phyloP scores from a whole-genome alignment of 306 rosid species.

The Phaseolus lunatus region DNA sequence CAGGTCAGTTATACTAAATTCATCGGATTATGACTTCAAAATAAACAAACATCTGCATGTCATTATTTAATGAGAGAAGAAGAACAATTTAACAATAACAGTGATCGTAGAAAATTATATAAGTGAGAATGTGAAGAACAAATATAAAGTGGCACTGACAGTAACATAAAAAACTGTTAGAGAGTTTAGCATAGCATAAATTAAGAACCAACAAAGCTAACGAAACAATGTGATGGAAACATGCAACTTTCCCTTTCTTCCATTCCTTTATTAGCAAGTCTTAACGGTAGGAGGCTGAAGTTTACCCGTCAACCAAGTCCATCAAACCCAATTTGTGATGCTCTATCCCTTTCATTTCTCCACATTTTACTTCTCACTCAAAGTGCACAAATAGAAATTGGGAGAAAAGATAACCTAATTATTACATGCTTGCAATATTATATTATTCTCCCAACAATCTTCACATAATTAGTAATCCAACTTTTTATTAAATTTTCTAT shows the following conservation, averaged over 20 bases:
- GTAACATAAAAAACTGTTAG: slow-evolving; percentile 59
- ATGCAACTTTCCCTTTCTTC: slow-evolving; percentile 38
- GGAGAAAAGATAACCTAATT: too few relatives aligned
- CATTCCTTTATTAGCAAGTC: slow-evolving; percentile 65
- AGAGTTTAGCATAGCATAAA: background rate
- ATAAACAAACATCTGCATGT: too few relatives aligned
- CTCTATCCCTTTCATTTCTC: slow-evolving; percentile 46
- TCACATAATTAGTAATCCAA: too few relatives aligned
- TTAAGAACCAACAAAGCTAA: slow-evolving; percentile 58
- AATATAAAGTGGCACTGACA: background rate
- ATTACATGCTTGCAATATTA: too few relatives aligned
- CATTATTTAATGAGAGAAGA: too few relatives aligned
- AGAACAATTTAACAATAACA: background rate
- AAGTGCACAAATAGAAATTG: background rate
- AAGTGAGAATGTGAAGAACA: background rate
- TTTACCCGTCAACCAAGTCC: slow-evolving; percentile 55
- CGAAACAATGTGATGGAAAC: slow-evolving; percentile 46
- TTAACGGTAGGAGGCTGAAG: slow-evolving; percentile 68
- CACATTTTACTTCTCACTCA: slow-evolving; percentile 11
- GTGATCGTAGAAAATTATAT: background rate
- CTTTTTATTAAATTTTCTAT: too few relatives aligned
- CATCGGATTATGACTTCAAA: too few relatives aligned
- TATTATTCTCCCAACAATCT: too few relatives aligned
- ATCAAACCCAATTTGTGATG: slow-evolving; percentile 24
- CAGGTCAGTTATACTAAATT: too few relatives aligned